Evolutionary conservation across 148 eudicot species (phyloP).

Genomic region (Amaranthus palmeri): DNA sequence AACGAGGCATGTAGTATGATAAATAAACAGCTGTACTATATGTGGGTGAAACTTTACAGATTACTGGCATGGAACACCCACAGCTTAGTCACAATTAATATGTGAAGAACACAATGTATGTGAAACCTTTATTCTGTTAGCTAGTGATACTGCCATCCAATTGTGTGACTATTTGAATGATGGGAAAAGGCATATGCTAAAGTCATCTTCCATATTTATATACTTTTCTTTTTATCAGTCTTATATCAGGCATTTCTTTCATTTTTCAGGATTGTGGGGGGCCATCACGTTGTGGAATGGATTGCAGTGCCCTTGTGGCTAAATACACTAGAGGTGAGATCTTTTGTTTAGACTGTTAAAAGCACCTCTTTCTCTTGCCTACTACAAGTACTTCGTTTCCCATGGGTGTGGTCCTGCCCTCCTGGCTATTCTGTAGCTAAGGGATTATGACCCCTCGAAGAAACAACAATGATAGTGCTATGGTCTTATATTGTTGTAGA

Average conservation of each 20-base stretch:
- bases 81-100: background rate
- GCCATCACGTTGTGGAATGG: slow-evolving; percentile 74
- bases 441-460: background rate
- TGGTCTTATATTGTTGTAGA: background rate
- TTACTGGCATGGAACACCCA: background rate
- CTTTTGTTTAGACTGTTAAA: background rate
- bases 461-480: background rate
- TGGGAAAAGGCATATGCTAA: background rate
- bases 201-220: background rate
- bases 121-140: slow-evolving; percentile 2
- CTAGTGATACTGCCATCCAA: background rate
- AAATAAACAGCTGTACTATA: background rate
- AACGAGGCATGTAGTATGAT: background rate
- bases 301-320: slow-evolving; percentile 80
- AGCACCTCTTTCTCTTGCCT: background rate
- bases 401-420: background rate
- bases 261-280: slow-evolving; percentile 79
- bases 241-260: slow-evolving; percentile 14
- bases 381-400: background rate
- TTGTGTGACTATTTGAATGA: background rate
- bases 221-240: background rate
- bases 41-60: background rate
- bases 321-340: slow-evolving; percentile 57
- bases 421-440: background rate
- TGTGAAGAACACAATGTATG: background rate